phyloP scores from a whole-genome alignment of 352 stramenopile genomes.

The Pythium grandisporangium region DNA sequence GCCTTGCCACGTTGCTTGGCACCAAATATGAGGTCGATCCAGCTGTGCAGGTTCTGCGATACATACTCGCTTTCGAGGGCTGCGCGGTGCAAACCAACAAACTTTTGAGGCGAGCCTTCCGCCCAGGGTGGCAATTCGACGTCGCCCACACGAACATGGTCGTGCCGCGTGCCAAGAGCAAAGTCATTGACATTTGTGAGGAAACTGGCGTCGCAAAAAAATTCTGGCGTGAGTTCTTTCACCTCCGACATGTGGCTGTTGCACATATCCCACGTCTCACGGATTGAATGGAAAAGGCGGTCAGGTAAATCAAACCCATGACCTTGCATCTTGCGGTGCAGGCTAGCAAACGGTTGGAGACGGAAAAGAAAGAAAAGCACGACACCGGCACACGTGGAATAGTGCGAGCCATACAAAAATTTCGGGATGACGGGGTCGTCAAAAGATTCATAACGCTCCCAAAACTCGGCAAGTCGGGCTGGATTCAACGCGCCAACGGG shows the following conservation, averaged over 20 bases:
- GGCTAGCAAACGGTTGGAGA: conserved; percentile 96
- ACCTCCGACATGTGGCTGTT: conserved; percentile 97
- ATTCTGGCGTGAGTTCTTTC: conserved; percentile 99
- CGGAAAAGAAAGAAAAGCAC: conserved; percentile 98
- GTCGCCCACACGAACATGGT: conserved; percentile 67
- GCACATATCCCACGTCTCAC: conserved; percentile 96
- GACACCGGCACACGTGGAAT: conserved; percentile 95
- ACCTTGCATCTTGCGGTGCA: conserved; percentile 95
- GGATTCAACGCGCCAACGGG: conserved; percentile 97
- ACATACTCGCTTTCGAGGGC: conserved; percentile 98
- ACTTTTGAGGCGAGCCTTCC: conserved; percentile 90
- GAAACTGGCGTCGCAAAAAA: conserved; percentile 93
- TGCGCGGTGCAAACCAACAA: conserved; percentile 93
- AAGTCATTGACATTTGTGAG: conserved; percentile 95
- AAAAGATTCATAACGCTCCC: conserved; percentile 93
- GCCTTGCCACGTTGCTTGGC: conserved; percentile 95
- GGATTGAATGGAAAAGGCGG: conserved; percentile 95
- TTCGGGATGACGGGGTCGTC: conserved; percentile 86
- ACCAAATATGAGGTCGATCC: conserved; percentile 99
- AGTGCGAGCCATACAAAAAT: conserved; percentile 91
- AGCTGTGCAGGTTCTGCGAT: conserved; percentile 95
- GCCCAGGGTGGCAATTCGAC: conserved; percentile 97
- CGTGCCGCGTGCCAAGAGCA: conserved; percentile 89
- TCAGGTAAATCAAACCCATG: conserved; percentile 97
- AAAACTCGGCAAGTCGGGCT: conserved; percentile 88